A percentile compares a stretch with the other conserved stretches of the same genome.
These are phyloP conservation scores for Aspergillus carbonarius DNA, from an alignment of 2,329 filamentous ascomycete species.

Conservation along the genomic window DNA sequence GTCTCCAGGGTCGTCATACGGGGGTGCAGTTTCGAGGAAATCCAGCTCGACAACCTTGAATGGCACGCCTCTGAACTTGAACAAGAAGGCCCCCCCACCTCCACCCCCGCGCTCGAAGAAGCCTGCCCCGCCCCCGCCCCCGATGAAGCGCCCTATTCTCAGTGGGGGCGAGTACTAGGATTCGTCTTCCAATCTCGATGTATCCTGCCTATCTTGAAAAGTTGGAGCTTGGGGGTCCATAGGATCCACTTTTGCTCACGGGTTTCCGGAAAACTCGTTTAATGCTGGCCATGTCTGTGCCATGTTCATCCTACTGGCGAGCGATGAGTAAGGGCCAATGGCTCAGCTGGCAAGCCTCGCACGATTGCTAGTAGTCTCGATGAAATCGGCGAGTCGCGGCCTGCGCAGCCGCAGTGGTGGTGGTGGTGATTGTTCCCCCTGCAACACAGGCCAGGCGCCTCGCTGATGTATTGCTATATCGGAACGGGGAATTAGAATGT, in stretches of 20 bases:
- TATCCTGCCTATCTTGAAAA: background rate
- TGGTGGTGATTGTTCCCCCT: background rate
- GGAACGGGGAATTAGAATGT: background rate
- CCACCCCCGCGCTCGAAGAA: conserved; percentile 64
- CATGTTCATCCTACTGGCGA: background rate
- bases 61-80: conserved; percentile 24
- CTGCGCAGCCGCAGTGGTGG: background rate
- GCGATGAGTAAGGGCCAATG: background rate
- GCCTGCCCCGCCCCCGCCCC: conserved; percentile 63
- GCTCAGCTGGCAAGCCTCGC: background rate
- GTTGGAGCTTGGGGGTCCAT: background rate
- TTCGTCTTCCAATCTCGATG: background rate
- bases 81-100: conserved; percentile 61
- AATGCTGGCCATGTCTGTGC: background rate
- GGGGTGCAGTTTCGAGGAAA: conserved; percentile 51
- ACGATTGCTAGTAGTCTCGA: background rate
- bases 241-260: background rate
- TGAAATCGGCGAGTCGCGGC: background rate
- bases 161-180: conserved; percentile 26
- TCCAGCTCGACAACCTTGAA: conserved; percentile 50
- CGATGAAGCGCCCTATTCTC: conserved; percentile 56
- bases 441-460: background rate
- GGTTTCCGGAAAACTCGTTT: background rate
- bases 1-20: conserved; percentile 55
- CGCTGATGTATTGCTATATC: background rate